Percentiles rank a stretch among this genome's conserved stretches.
Conservation (phyloP, 768 basidiomycete species). For the Trametes meyenii region DNA sequence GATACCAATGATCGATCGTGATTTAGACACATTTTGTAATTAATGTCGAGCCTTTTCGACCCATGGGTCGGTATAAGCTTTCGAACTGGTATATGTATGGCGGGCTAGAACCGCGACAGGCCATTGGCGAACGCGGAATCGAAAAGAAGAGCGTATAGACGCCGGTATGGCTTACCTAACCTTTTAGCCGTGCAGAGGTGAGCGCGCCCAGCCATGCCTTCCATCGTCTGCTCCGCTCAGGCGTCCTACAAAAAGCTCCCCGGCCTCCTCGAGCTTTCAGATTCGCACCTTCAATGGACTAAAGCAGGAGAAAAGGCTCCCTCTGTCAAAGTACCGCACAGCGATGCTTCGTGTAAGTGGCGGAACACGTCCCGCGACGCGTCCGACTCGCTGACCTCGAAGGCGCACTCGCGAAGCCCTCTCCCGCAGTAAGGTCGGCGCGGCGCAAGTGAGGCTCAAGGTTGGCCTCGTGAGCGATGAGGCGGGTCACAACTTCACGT, state of each 20-base stretch:
- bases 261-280: slow-evolving; percentile 76
- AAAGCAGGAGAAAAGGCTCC: slow-evolving; percentile 69
- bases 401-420: slow-evolving; percentile 50
- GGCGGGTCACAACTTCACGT: slow-evolving; percentile 81
- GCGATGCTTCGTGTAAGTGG: slow-evolving; percentile 63
- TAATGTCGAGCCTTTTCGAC: too few species aligned
- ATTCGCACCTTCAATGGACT: slow-evolving; percentile 76
- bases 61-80: too few species aligned
- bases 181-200: slow-evolving; percentile 14
- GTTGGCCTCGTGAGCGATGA: slow-evolving; percentile 70
- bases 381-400: slow-evolving; percentile 19
- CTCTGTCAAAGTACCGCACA: slow-evolving; percentile 61
- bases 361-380: slow-evolving; percentile 3
- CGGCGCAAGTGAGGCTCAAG: slow-evolving; percentile 78
- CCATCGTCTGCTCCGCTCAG: slow-evolving; percentile 67
- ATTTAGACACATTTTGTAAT: too few species aligned
- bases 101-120: not conserved
- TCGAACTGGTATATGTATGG: too few species aligned
- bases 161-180: slow-evolving; percentile 33
- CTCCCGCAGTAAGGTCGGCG: slow-evolving; percentile 85
- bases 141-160: not conserved
- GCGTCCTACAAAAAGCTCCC: slow-evolving; percentile 83
- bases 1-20: too few species aligned
- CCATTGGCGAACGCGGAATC: not conserved
- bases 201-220: slow-evolving; percentile 49